phyloP scores from a whole-genome alignment of 169 alveolate genomes.

The Nephromyces sp. region DNA sequence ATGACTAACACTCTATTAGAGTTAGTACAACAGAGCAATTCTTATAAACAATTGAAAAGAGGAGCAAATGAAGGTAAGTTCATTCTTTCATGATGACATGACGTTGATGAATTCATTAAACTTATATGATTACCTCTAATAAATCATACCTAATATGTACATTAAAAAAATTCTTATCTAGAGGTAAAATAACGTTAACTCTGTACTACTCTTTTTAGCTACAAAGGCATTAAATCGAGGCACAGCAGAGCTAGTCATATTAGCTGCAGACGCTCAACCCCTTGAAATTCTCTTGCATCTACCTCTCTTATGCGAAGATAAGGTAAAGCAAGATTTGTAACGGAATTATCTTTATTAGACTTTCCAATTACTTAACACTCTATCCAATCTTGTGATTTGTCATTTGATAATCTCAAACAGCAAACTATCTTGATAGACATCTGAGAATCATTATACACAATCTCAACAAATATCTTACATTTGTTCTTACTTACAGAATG shows the following conservation, averaged over 20 bases:
- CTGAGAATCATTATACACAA: too few relatives aligned
- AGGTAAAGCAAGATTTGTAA: conserved; percentile 48
- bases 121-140: not conserved
- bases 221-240: conserved; percentile 96
- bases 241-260: conserved; percentile 87
- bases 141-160: not conserved
- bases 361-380: too few relatives aligned
- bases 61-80: conserved; percentile 84
- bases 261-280: conserved; percentile 99
- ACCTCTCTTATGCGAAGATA: conserved; percentile 96
- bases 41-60: conserved; percentile 84
- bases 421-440: too few relatives aligned
- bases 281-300: conserved; percentile 95
- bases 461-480: too few relatives aligned
- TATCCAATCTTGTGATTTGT: too few relatives aligned
- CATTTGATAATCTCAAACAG: too few relatives aligned
- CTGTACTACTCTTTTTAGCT: conserved; percentile 62
- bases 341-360: too few relatives aligned
- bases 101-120: too few relatives aligned
- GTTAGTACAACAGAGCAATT: conserved; percentile 81
- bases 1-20: conserved; percentile 70
- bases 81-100: too few relatives aligned
- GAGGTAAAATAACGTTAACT: not conserved
- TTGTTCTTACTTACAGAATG: conserved; percentile 81
- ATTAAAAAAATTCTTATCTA: not conserved